phyloP scores from a whole-genome alignment of 1,139 yeast genomes.

The Candida sp. region DNA sequence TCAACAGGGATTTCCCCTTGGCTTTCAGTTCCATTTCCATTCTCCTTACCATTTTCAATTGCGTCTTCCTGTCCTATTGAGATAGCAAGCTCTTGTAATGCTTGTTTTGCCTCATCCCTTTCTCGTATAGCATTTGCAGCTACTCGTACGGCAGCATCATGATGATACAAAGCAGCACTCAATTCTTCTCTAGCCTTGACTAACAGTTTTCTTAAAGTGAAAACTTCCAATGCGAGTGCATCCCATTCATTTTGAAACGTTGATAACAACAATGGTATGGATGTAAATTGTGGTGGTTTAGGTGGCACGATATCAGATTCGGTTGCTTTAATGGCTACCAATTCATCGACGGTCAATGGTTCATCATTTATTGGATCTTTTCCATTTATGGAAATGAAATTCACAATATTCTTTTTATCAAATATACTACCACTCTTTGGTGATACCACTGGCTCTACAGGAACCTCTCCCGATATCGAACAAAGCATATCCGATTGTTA shows the following conservation, averaged over 20 bases:
- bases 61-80: slow-evolving; percentile 19
- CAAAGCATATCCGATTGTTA: slow-evolving; percentile 8
- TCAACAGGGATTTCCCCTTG: slow-evolving; percentile 16
- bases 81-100: slow-evolving; percentile 47
- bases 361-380: slow-evolving; percentile 77
- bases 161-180: slow-evolving; percentile 73
- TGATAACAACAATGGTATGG: slow-evolving; percentile 76
- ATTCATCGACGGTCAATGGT: slow-evolving; percentile 54
- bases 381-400: slow-evolving; percentile 62
- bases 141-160: slow-evolving; percentile 89
- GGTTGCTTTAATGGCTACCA: slow-evolving; percentile 42
- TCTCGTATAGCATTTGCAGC: slow-evolving; percentile 73
- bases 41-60: slow-evolving; percentile 5
- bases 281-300: slow-evolving; percentile 49
- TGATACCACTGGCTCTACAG: slow-evolving; percentile 71
- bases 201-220: slow-evolving; percentile 71
- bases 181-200: slow-evolving; percentile 66
- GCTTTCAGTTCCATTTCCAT: slow-evolving; percentile 2
- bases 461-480: slow-evolving; percentile 62
- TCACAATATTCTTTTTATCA: slow-evolving; percentile 58
- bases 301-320: slow-evolving; percentile 34
- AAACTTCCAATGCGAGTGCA: slow-evolving; percentile 77
- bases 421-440: slow-evolving; percentile 70
- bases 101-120: slow-evolving; percentile 66
- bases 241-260: slow-evolving; percentile 91